A percentile compares a stretch with the other conserved stretches of the same genome.
Evolutionary conservation across 2,329 filamentous ascomycete genomes (phyloP).

Genomic region (Xylariomycetidae sp.): DNA sequence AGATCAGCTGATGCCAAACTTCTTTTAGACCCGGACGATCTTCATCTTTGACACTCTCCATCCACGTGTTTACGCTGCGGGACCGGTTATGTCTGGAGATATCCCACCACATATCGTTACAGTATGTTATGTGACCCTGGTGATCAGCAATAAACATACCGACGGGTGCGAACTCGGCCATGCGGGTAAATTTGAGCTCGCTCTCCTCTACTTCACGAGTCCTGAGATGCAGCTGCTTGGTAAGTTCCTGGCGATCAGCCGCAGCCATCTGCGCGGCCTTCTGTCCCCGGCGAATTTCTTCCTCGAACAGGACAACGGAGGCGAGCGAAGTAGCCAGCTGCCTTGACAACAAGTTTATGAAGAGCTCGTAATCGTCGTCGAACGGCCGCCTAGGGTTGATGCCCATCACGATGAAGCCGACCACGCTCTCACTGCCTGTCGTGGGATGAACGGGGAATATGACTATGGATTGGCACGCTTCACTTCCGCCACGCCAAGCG

Average conservation of each 20-base stretch:
- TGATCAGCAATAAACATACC: constrained; percentile 81
- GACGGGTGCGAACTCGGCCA: constrained; percentile 80
- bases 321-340: constrained; percentile 77
- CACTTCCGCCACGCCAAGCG: constrained; percentile 65
- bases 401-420: constrained; percentile 76
- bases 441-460: constrained; percentile 77
- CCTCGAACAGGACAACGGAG: constrained; percentile 77
- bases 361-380: constrained; percentile 75
- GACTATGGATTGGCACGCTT: constrained; percentile 65
- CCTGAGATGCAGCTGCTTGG: constrained; percentile 65
- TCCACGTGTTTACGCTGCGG: constrained; percentile 61
- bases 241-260: constrained; percentile 71
- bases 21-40: constrained; percentile 55
- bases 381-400: constrained; percentile 75
- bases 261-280: constrained; percentile 70
- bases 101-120: constrained; percentile 74
- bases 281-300: constrained; percentile 73
- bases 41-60: constrained; percentile 65
- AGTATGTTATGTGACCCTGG: constrained; percentile 67
- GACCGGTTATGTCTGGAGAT: constrained; percentile 64
- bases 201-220: constrained; percentile 60
- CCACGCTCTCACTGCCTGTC: constrained; percentile 61
- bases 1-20: constrained; percentile 59
- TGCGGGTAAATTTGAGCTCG: constrained; percentile 75
- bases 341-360: constrained; percentile 68